Evolutionary conservation across 108 stramenopile genomes (phyloP), one percentile per base, ranked within the genome.

Genomic region (Pseudonitzschia delicatissima): DNA sequence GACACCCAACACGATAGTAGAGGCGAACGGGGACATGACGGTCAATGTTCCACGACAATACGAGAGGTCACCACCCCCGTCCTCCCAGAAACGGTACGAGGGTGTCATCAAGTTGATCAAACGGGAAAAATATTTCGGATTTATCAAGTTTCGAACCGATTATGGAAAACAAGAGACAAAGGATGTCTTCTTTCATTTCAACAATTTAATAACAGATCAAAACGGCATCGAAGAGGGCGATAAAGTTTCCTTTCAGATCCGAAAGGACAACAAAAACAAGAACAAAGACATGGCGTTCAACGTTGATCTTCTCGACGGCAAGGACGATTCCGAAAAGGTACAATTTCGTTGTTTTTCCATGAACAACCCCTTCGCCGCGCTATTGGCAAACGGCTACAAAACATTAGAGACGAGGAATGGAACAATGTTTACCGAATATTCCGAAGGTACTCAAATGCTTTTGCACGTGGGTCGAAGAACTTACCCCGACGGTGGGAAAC

Each of bases 381-480:
- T 93, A 27, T 64, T 93, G n/a, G 78, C 82, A 9, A 90, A 90
- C 72, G 92, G 87, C 21, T 77, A 83, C 74, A 93, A 93, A 59
- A 87, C 84, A 15, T 45, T 93, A 4, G 92, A 93, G 66, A 82
- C 85, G 13, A 73, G 92, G 5, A 93, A 93, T 65, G 82, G 87
- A 15, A 86, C 88, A 17, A 90, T 93, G 87, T 93, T 93, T 66
- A 69, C 69, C 25, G 63, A 76, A 26, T 85, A 87, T 49, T 58
- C 77, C 15, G 78, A 82, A 47, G 92, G 92, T 12, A 88, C 88
- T 3, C 74, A 72, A 47, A 76, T 93, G 72, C 64, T 88, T 0
- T 75, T 93, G 11, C 88, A 90, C 57, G 89, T 88, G 5, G 92
- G 92, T 9, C 85, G 73, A 60, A 49, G 88, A 55, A 87, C 68